Conservation (phyloP, 108 stramenopile species). For the Conticribra guillardii region DNA sequence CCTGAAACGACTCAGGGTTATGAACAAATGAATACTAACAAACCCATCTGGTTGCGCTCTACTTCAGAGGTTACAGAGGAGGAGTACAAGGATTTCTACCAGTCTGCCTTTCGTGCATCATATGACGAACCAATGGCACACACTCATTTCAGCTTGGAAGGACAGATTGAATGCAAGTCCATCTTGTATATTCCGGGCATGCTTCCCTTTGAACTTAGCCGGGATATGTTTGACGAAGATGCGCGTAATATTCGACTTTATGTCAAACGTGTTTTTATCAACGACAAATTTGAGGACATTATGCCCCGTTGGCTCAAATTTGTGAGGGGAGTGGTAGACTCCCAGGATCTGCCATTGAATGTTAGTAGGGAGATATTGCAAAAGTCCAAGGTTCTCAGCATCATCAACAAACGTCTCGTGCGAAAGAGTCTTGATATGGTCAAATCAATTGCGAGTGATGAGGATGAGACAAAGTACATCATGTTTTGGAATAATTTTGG, state of each 20-base stretch:
- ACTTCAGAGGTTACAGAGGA: constrained; percentile 88
- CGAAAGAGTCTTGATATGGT: constrained; percentile 97
- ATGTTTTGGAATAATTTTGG: constrained; percentile 97
- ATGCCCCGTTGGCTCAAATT: constrained; percentile 98
- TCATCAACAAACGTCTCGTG: constrained; percentile 97
- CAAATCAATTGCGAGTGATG: constrained; percentile 80
- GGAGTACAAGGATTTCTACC: constrained; percentile 97
- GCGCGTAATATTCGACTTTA: constrained; percentile 92
- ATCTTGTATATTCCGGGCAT: constrained; percentile 95
- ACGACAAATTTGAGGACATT: constrained; percentile 98
- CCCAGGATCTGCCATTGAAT: constrained; percentile 95
- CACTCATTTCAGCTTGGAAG: constrained; percentile 96
- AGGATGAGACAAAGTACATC: constrained; percentile 72
- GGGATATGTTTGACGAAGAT: constrained; percentile 98
- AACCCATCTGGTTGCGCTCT: constrained; percentile 97
- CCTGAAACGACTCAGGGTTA: constrained; percentile 86
- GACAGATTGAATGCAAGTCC: constrained; percentile 97
- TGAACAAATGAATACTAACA: constrained; percentile 94
- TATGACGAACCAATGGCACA: constrained; percentile 93
- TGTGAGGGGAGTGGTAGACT: constrained; percentile 95
- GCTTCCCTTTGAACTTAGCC: constrained; percentile 93
- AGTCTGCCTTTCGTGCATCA: constrained; percentile 84
- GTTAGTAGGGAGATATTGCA: constrained; percentile 98
- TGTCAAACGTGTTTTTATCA: constrained; percentile 99
- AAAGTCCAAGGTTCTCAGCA: constrained; percentile 94